These are phyloP conservation scores for Chytriomyces sp. DNA, from an alignment of 192 early-diverging fungal species.

Conservation along the genomic window DNA sequence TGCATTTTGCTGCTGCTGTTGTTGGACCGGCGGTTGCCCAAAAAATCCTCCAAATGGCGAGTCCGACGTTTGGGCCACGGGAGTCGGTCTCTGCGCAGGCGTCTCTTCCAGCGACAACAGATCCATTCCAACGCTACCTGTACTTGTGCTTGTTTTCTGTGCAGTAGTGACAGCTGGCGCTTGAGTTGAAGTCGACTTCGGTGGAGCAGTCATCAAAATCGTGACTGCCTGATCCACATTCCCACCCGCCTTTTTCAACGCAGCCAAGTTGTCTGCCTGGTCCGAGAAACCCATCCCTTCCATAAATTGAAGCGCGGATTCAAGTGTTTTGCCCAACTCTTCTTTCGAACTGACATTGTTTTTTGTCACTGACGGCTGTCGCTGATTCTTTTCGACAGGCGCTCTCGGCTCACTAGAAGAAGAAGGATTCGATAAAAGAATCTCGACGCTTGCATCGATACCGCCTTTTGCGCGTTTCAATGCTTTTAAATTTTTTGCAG, in stretches of 20 bases:
- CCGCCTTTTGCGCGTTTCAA: conserved; percentile 74
- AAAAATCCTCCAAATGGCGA: conserved; percentile 16
- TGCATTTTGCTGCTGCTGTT: conserved; percentile 15
- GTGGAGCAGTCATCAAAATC: conserved; percentile 58
- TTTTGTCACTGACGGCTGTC: neutral
- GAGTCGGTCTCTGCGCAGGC: neutral
- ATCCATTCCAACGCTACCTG: conserved; percentile 1
- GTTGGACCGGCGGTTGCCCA: conserved; percentile 6
- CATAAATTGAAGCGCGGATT: conserved; percentile 52
- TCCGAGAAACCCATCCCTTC: conserved; percentile 78
- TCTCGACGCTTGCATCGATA: conserved; percentile 74
- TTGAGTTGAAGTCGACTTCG: neutral
- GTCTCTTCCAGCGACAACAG: neutral
- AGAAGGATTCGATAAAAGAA: conserved; percentile 41
- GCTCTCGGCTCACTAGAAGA: neutral
- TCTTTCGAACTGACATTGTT: neutral
- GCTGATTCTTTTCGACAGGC: conserved; percentile 1
- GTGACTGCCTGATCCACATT: conserved; percentile 77
- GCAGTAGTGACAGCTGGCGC: neutral
- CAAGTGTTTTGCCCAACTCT: conserved; percentile 57
- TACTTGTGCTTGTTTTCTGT: neutral
- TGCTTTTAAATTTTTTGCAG: conserved; percentile 66
- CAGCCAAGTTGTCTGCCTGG: conserved; percentile 65
- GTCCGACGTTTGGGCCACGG: neutral
- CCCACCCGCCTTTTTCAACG: conserved; percentile 72